Percentiles rank a stretch among this genome's conserved stretches.
Conservation (phyloP, 192 early-diverging fungal species). For the Backusella liffmaniae region DNA sequence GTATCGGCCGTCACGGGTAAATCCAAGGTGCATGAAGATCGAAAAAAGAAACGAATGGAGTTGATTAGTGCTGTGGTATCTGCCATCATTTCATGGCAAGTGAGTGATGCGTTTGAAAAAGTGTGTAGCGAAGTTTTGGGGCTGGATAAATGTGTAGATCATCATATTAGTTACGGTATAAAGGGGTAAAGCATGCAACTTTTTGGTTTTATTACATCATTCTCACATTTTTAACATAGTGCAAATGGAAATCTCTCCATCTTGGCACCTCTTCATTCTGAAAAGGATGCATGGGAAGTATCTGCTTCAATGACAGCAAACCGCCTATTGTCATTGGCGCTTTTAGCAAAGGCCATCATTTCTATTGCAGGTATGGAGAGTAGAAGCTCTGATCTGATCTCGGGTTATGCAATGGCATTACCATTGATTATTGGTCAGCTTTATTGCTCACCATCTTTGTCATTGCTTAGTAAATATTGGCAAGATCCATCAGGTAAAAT, state of each 20-base stretch:
- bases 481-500: constrained; percentile 72
- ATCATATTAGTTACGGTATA: constrained; percentile 37
- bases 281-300: constrained; percentile 51
- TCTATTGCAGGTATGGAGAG: constrained; percentile 37
- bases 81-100: constrained; percentile 51
- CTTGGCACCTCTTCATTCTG: constrained; percentile 42
- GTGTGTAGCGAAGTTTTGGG: constrained; percentile 25
- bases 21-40: not conserved
- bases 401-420: constrained; percentile 50
- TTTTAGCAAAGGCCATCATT: constrained; percentile 51
- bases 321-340: constrained; percentile 62
- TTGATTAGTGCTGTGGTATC: constrained; percentile 34
- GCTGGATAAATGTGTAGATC: not conserved
- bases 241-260: constrained; percentile 68
- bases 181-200: constrained; percentile 38
- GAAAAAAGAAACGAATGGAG: constrained; percentile 10
- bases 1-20: not conserved
- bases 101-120: constrained; percentile 52
- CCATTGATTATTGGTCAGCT: constrained; percentile 45
- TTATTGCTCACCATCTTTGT: constrained; percentile 63
- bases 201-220: not conserved
- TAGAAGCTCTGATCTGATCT: constrained; percentile 21
- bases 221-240: constrained; percentile 28
- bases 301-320: constrained; percentile 66
- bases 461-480: constrained; percentile 79